phyloP scores from a whole-genome alignment of 148 eudicot genomes.

The Rhododendron ovatum region DNA sequence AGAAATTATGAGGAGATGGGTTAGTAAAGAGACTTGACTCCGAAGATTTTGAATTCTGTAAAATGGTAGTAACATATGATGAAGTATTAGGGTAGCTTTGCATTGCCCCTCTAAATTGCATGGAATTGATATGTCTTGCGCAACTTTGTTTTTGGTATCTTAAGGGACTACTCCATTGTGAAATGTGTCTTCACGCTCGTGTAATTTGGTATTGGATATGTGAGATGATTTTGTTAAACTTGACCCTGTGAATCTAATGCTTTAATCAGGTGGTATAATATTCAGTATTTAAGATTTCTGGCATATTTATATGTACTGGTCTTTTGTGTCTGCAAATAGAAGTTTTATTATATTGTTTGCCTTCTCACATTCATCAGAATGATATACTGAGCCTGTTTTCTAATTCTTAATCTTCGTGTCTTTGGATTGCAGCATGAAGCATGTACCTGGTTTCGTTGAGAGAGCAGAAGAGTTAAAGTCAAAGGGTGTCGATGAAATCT shows the following conservation, averaged over 20 bases:
- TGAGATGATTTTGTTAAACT: not conserved
- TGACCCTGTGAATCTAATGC: not conserved
- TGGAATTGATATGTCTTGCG: not conserved
- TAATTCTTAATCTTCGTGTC: not conserved
- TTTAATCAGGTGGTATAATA: not conserved
- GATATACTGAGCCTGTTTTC: not conserved
- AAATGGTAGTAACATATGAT: not conserved
- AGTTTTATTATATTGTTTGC: not conserved
- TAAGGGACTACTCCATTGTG: not conserved
- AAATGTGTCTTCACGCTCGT: not conserved
- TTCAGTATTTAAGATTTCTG: not conserved
- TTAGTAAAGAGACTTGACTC: not conserved
- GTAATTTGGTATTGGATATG: not conserved
- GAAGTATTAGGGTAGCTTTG: not conserved
- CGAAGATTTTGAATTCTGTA: not conserved
- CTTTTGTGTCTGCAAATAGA: not conserved
- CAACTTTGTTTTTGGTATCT: not conserved
- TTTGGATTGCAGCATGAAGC: conserved; percentile 17
- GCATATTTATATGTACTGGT: not conserved
- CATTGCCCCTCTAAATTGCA: not conserved
- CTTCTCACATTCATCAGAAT: not conserved
- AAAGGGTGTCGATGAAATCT: conserved; percentile 24
- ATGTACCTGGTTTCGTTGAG: conserved; percentile 27
- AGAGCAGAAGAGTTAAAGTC: conserved; percentile 25
- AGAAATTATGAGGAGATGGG: not conserved